A percentile compares a stretch with the other conserved stretches of the same genome.
Conservation (phyloP, 2,329 filamentous ascomycete species). For the Xylaria sp. region DNA sequence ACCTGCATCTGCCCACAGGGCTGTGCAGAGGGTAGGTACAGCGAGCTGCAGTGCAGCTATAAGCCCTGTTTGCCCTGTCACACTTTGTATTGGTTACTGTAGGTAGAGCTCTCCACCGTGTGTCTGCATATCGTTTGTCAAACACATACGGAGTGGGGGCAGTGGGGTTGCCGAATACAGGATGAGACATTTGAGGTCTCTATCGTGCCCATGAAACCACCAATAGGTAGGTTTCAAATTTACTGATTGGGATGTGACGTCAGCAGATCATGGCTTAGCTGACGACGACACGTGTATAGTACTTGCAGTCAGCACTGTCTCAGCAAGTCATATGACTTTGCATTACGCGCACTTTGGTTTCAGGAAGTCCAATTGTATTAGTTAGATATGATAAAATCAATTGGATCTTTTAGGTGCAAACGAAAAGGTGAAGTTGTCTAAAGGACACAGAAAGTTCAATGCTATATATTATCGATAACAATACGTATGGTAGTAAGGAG, state of each 20-base stretch:
- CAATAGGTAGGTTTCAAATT: slow-evolving; percentile 1
- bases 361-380: not conserved
- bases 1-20: not conserved
- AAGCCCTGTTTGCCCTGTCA: not conserved
- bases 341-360: not conserved
- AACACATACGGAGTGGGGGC: not conserved
- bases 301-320: not conserved
- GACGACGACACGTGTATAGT: not conserved
- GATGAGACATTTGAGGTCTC: slow-evolving; percentile 13
- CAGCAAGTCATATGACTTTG: not conserved
- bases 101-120: not conserved
- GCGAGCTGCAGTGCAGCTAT: not conserved
- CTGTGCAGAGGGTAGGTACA: not conserved
- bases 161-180: slow-evolving; percentile 2
- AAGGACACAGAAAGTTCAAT: too few species aligned
- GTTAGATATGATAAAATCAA: not conserved
- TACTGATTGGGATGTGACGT: slow-evolving; percentile 22
- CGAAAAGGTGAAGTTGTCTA: too few species aligned
- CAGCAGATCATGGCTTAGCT: slow-evolving; percentile 18
- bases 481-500: too few species aligned
- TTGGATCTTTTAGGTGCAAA: too few species aligned
- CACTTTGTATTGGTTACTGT: not conserved
- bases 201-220: slow-evolving; percentile 6
- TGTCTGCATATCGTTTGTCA: slow-evolving; percentile 9
- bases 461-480: too few species aligned